Evolutionary conservation across 2,329 filamentous ascomycete genomes (phyloP).

Genomic region (Thielaviopsis ethacetica): DNA sequence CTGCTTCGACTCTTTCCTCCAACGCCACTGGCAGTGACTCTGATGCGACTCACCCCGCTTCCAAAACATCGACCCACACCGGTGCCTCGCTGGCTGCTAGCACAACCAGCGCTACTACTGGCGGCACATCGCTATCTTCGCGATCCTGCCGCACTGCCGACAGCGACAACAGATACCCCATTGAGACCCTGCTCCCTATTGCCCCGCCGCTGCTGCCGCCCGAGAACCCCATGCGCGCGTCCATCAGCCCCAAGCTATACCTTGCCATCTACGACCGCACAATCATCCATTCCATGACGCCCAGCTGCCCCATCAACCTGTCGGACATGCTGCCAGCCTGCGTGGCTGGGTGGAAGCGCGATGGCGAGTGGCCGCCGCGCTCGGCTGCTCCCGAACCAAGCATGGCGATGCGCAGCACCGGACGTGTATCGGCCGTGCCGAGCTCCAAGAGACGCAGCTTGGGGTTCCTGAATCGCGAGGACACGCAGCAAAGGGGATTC

Average conservation of each 20-base stretch:
- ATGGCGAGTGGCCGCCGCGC: conserved; percentile 81
- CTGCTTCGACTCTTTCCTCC: conserved; percentile 15
- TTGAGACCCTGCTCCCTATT: conserved; percentile 53
- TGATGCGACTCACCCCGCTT: conserved; percentile 23
- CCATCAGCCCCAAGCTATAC: conserved; percentile 60
- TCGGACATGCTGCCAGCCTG: conserved; percentile 64
- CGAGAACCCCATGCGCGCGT: conserved; percentile 59
- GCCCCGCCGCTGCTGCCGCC: conserved; percentile 56
- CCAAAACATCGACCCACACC: conserved; percentile 26
- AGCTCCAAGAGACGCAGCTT: conserved; percentile 29
- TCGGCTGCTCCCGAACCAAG: conserved; percentile 30
- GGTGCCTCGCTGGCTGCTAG: conserved; percentile 8
- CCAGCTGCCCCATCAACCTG: conserved; percentile 77
- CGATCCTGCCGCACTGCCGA: background rate
- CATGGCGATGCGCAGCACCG: conserved; percentile 26
- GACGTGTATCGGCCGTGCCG: conserved; percentile 15
- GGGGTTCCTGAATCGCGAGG: conserved; percentile 28
- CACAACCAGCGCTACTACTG: background rate
- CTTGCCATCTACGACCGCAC: conserved; percentile 80
- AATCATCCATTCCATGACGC: conserved; percentile 61
- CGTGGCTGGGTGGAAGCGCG: conserved; percentile 81
- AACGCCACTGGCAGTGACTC: conserved; percentile 16
- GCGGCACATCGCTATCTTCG: background rate
- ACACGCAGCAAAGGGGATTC: conserved; percentile 19
- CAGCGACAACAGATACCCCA: conserved; percentile 24